Evolutionary conservation across 352 stramenopile genomes (phyloP).

Genomic region (Globisporangium radiosum): DNA sequence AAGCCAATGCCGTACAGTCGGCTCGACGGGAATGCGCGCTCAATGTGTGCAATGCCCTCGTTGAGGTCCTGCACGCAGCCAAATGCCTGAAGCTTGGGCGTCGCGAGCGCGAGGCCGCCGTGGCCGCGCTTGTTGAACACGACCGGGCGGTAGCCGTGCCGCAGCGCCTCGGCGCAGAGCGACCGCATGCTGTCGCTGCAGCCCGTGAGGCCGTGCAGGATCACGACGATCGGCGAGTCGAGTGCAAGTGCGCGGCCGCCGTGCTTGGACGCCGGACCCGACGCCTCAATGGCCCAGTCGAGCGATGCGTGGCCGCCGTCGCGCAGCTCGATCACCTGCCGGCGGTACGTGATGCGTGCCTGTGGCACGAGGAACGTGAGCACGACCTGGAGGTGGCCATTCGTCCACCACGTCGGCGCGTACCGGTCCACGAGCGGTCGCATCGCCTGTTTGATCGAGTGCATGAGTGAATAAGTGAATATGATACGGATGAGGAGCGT

Average conservation of each 20-base stretch:
- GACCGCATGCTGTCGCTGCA: slow-evolving; percentile 57
- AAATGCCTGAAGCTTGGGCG: slow-evolving; percentile 63
- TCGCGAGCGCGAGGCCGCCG: slow-evolving; percentile 49
- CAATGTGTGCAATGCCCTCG: slow-evolving; percentile 45
- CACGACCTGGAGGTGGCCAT: slow-evolving; percentile 61
- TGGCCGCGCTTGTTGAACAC: slow-evolving; percentile 85
- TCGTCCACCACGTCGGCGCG: slow-evolving; percentile 72
- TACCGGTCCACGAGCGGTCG: slow-evolving; percentile 17
- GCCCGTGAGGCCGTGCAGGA: slow-evolving; percentile 66
- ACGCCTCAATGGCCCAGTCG: slow-evolving; percentile 54
- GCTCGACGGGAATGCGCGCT: slow-evolving; percentile 36
- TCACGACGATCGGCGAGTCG: slow-evolving; percentile 47
- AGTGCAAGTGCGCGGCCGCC: slow-evolving; percentile 1
- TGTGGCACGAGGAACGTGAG: slow-evolving; percentile 71
- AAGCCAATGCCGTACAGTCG: slow-evolving; percentile 63
- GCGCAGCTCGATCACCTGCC: slow-evolving; percentile 48
- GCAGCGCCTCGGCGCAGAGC: slow-evolving; percentile 53
- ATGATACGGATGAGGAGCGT: background rate
- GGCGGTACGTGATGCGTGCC: slow-evolving; percentile 38
- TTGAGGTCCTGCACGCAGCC: slow-evolving; percentile 54
- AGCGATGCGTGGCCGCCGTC: slow-evolving; percentile 65
- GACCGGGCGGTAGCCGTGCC: slow-evolving; percentile 60
- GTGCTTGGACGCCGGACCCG: slow-evolving; percentile 5
- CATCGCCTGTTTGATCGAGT: background rate
- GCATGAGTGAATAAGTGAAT: background rate